Percentiles rank a stretch among this genome's conserved stretches.
These are phyloP conservation scores for Chrysosphaeria jannelii DNA, from an alignment of 2,329 filamentous ascomycete species.

Conservation along the genomic window DNA sequence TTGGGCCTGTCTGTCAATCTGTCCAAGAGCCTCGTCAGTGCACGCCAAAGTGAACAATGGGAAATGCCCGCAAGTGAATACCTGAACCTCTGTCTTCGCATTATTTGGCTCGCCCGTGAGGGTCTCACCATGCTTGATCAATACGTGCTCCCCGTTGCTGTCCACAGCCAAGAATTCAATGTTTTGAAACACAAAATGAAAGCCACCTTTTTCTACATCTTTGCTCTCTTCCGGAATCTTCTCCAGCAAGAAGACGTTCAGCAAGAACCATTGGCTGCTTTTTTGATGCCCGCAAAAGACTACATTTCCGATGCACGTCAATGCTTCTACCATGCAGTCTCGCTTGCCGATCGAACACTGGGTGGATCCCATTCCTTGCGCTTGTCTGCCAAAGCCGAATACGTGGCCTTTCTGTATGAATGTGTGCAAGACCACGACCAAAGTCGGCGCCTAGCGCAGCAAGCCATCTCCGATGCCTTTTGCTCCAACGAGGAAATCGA, in stretches of 20 bases:
- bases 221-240: constrained; percentile 77
- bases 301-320: constrained; percentile 58
- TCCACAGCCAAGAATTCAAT: constrained; percentile 51
- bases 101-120: constrained; percentile 84
- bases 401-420: constrained; percentile 77
- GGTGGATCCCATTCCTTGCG: constrained; percentile 75
- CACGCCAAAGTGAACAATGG: constrained; percentile 55
- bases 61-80: constrained; percentile 40
- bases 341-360: constrained; percentile 43
- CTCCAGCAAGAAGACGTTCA: constrained; percentile 10
- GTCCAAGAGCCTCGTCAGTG: constrained; percentile 52
- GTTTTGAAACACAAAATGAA: constrained; percentile 76
- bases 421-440: constrained; percentile 57
- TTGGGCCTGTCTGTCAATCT: constrained; percentile 74
- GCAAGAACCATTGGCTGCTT: constrained; percentile 18
- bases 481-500: constrained; percentile 77
- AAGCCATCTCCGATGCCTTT: constrained; percentile 72
- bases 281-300: constrained; percentile 49
- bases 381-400: constrained; percentile 73
- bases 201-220: constrained; percentile 88
- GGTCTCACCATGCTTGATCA: constrained; percentile 65
- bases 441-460: constrained; percentile 47
- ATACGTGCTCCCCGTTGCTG: constrained; percentile 64
- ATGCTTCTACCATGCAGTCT: constrained; percentile 51
- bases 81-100: constrained; percentile 57